Conservation (phyloP, 1,139 yeast species). For the Candida sanyaensis region DNA sequence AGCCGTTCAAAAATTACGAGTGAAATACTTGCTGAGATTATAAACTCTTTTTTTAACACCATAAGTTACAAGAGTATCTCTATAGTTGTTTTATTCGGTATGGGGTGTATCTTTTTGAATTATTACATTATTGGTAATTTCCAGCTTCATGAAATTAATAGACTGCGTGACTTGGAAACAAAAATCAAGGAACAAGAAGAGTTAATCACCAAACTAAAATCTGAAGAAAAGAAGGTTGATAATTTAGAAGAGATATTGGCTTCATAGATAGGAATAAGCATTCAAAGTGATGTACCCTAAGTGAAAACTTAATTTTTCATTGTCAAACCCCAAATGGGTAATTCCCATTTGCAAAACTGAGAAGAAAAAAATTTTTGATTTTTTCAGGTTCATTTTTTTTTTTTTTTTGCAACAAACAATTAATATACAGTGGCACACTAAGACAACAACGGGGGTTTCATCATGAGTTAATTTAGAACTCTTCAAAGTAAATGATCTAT, state of each 20-base stretch:
- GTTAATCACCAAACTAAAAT: neutral
- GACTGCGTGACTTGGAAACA: neutral
- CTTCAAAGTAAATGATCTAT: too few species aligned
- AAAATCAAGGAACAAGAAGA: neutral
- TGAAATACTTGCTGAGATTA: constrained; percentile 77
- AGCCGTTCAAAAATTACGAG: constrained; percentile 79
- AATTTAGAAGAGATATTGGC: neutral
- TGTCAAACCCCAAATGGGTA: neutral
- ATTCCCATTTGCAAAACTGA: neutral
- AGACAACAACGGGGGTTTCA: too few species aligned
- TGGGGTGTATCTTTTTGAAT: constrained; percentile 1
- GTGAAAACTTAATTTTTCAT: neutral
- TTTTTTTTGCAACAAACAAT: too few species aligned
- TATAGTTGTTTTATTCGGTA: constrained; percentile 1
- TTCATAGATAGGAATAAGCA: neutral
- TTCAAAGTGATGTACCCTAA: neutral
- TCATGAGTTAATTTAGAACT: too few species aligned
- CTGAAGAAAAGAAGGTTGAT: neutral
- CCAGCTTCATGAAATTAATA: constrained; percentile 2
- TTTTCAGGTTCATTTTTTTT: too few species aligned
- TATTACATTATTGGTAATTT: constrained; percentile 3
- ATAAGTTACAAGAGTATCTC: constrained; percentile 73
- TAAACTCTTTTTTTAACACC: constrained; percentile 75
- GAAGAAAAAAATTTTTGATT: neutral
- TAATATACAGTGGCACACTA: too few species aligned